Base-by-base conservation (phyloP, 371 early-diverging fungal species). In the Rhizopus delemar region DNA sequence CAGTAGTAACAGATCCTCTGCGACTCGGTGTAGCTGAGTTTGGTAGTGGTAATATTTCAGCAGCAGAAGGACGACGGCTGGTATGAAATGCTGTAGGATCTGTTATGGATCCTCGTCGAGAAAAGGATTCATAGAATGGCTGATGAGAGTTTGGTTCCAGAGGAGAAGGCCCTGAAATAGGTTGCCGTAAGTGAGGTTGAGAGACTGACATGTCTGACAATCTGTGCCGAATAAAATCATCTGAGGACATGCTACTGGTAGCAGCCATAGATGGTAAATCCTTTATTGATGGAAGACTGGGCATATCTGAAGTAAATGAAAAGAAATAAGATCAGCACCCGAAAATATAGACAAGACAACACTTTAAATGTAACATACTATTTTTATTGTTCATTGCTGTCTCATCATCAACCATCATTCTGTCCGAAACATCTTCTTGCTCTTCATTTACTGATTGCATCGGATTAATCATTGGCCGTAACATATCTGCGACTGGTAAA, bases 121-220 rank as follows among this genome's bases (percentile, higher is more conserved):
- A 66, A 59, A 62, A 68, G 0, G 64, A 61, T 63, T 60, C 54
- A 50, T 53, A 69, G 56, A 57, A 52, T 35, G 59, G 46, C 48
- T 62, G 70, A 34, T 66, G 65, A 38, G 68, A 59, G 32, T 46
- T 56, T 6, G 77, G 77, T 50, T 77, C 81, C 35, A 75, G 70
- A 64, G 41, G 74, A 62, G 51, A 59, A 8, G 39, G 39, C 39
- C 39, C 39, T 38, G 39, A 38, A 38, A 38, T 29, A 29, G 31
- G 48, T 48, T 48, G 48, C 29, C 48, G 48, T 28, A 41, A 13
- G 29, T 41, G 56, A 41, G 57, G 52, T 41, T 51, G 53, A 36
- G 63, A 66, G 8, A 78, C 69, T 31, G 70, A 70, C 76, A 79
- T 74, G 55, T 72, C 76, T 7, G 79, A 79, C 69, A 79, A 63